phyloP scores from a whole-genome alignment of 345 rosid genomes.

The Sonneratia alba region DNA sequence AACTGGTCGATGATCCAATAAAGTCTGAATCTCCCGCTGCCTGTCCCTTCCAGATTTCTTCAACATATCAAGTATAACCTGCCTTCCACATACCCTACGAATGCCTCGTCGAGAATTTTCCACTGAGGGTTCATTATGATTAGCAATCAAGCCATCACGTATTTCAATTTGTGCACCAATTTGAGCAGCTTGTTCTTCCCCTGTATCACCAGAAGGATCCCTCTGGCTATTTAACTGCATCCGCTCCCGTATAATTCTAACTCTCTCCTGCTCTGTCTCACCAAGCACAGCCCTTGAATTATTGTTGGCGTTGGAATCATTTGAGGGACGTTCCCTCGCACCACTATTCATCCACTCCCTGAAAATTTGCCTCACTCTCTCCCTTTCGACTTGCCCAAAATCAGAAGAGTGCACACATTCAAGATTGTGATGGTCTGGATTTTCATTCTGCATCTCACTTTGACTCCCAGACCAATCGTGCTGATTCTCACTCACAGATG shows the following conservation, averaged over 20 bases:
- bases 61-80: slow-evolving; percentile 76
- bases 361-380: slow-evolving; percentile 77
- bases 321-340: slow-evolving; percentile 38
- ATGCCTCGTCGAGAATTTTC: slow-evolving; percentile 59
- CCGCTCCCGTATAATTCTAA: slow-evolving; percentile 78
- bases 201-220: slow-evolving; percentile 37
- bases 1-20: slow-evolving; percentile 60
- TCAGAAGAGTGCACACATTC: slow-evolving; percentile 37
- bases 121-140: slow-evolving; percentile 31
- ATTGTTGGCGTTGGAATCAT: slow-evolving; percentile 31
- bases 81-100: slow-evolving; percentile 82
- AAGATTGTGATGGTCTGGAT: slow-evolving; percentile 28
- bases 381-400: slow-evolving; percentile 77
- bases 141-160: slow-evolving; percentile 50
- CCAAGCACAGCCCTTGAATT: slow-evolving; percentile 67
- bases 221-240: slow-evolving; percentile 69
- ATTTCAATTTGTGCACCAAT: slow-evolving; percentile 56
- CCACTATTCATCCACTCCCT: slow-evolving; percentile 76
- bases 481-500: slow-evolving; percentile 36
- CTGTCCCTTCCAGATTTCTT: slow-evolving; percentile 76
- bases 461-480: slow-evolving; percentile 49
- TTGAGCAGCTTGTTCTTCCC: slow-evolving; percentile 56
- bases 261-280: slow-evolving; percentile 90
- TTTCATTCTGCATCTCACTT: slow-evolving; percentile 40
- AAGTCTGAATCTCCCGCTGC: slow-evolving; percentile 59